Evolutionary conservation across 2,329 filamentous ascomycete genomes (phyloP).

Genomic region (Diatrype stigma): DNA sequence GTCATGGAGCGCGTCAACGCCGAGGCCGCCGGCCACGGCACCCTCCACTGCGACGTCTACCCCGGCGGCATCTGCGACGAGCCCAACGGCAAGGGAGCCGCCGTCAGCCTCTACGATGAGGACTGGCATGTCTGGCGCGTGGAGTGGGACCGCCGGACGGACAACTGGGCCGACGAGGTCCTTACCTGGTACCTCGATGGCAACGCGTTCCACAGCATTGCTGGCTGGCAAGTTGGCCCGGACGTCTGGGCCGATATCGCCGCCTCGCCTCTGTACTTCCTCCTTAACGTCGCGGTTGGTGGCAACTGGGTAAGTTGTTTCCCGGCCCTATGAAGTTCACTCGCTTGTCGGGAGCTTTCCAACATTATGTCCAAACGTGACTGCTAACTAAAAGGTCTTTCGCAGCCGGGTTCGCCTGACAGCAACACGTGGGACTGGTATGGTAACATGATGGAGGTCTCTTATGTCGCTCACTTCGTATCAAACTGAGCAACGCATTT

Average conservation of each 20-base stretch:
- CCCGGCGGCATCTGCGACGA: constrained; percentile 46
- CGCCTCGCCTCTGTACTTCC: constrained; percentile 39
- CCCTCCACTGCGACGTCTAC: constrained; percentile 42
- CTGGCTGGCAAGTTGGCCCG: constrained; percentile 36
- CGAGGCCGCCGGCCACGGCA: constrained; percentile 40
- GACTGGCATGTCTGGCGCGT: constrained; percentile 47
- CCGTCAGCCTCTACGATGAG: constrained; percentile 38
- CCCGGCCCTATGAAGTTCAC: neutral
- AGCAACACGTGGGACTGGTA: constrained; percentile 38
- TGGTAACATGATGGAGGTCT: constrained; percentile 48
- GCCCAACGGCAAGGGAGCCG: constrained; percentile 35
- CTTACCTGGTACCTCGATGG: constrained; percentile 48
- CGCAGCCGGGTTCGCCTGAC: constrained; percentile 48
- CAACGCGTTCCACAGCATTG: constrained; percentile 37
- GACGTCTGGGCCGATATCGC: constrained; percentile 41
- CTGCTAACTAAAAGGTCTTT: neutral
- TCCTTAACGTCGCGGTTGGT: constrained; percentile 46
- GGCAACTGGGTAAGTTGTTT: constrained; percentile 26
- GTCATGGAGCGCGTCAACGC: constrained; percentile 48
- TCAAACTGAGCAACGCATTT: too few relatives aligned
- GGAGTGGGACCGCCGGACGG: constrained; percentile 40
- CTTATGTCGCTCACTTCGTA: constrained; percentile 42
- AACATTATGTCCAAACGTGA: neutral
- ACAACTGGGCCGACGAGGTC: constrained; percentile 41
- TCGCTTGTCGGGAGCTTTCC: neutral